Base-by-base conservation (phyloP, 2,329 filamentous ascomycete species). In the Metarhizium album region DNA sequence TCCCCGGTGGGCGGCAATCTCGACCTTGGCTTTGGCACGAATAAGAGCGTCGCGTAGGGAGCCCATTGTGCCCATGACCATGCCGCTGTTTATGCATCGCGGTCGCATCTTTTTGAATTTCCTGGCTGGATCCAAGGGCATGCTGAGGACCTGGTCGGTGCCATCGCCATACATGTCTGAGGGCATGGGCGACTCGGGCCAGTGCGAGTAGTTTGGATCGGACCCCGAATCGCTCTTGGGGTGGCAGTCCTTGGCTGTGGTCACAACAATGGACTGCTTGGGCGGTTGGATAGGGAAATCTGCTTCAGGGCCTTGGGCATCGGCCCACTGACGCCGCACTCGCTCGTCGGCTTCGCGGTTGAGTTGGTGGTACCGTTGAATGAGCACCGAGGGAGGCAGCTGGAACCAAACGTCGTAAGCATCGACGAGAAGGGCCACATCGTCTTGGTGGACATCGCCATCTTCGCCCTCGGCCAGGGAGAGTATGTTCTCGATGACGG, bases 321-420 rank as follows among this genome's bases (percentile, higher is more conserved):
- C 42, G 16, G 47, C 24, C 67, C 66, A 67, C 3, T 61, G 48
- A 2, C 52, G 48, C 2, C 51, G 57, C 2, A 58, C 35, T 7
- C 67, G 60, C 3, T 57, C 58, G 46, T 69, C 59, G 13, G 67
- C 66, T 38, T 67, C 61, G 4, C 54, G 54, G 51, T 69, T 69
- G 23, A 69, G 55, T 14, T 58, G 57, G 47, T 68, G 67, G 49
- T 63, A 70, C 7, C 67, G 62, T 38, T 66, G 52, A 4, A 70
- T 60, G 2, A 70, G 60, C 1, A 68, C 66, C 4, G 64, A 64
- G 0, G 67, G 64, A 13, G 67, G 67, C 1, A 70, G 60, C 47
- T 70, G 67, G 42, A 70, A 70, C 67, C 67, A 70, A 37, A 66
- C 56, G 42, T 70, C 66, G 53, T 70, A 64, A 0, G 66, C 64